These are phyloP conservation scores for Aureobasidium sp. DNA, from an alignment of 2,329 filamentous ascomycete species.

Conservation along the genomic window DNA sequence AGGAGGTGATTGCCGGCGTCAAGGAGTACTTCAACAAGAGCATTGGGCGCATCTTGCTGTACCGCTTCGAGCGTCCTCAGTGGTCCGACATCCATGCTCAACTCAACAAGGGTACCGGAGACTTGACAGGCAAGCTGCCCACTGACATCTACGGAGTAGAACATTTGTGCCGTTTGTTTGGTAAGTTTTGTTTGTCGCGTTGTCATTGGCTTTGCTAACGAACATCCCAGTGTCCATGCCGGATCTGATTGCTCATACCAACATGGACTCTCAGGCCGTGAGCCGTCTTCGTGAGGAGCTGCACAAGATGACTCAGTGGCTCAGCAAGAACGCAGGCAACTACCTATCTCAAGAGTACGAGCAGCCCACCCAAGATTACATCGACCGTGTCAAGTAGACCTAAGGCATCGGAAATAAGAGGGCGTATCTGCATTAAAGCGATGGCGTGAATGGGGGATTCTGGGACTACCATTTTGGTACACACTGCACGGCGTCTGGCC, in stretches of 20 bases:
- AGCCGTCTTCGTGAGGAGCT: slow-evolving; percentile 84
- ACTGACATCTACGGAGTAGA: slow-evolving; percentile 88
- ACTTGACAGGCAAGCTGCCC: slow-evolving; percentile 62
- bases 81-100: slow-evolving; percentile 70
- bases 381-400: slow-evolving; percentile 40
- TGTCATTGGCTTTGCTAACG: neutral
- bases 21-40: slow-evolving; percentile 92
- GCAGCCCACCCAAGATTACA: slow-evolving; percentile 62
- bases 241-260: slow-evolving; percentile 91
- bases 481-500: neutral
- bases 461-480: slow-evolving; percentile 1
- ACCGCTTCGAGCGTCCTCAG: slow-evolving; percentile 88
- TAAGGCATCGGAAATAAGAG: neutral
- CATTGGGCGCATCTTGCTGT: slow-evolving; percentile 81
- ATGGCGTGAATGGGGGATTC: slow-evolving; percentile 9
- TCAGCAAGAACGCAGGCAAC: slow-evolving; percentile 65
- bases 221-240: slow-evolving; percentile 57
- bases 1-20: slow-evolving; percentile 80
- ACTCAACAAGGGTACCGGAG: slow-evolving; percentile 54
- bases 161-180: slow-evolving; percentile 80
- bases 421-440: slow-evolving; percentile 15
- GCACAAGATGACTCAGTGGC: slow-evolving; percentile 76
- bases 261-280: slow-evolving; percentile 92
- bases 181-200: slow-evolving; percentile 44
- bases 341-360: slow-evolving; percentile 78